Conservation (phyloP, 2,329 filamentous ascomycete genomes). For the Tricladium varicosporioides region DNA sequence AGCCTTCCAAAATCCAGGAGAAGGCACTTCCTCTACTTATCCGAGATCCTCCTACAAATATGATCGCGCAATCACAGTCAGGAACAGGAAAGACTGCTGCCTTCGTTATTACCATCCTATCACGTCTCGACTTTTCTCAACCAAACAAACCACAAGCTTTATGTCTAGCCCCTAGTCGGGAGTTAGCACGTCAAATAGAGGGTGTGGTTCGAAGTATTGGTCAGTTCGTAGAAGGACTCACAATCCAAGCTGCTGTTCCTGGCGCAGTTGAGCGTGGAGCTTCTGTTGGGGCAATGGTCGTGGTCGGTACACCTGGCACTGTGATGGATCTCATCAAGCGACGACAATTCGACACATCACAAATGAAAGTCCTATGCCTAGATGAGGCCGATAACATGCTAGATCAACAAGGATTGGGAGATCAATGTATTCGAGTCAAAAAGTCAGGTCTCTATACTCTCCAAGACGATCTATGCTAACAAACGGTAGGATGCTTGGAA, state of each 20-base stretch:
- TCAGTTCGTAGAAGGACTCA: slow-evolving; percentile 73
- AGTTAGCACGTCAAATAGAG: slow-evolving; percentile 92
- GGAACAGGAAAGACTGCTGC: slow-evolving; percentile 97
- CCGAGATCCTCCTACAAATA: slow-evolving; percentile 80
- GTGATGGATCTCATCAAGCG: slow-evolving; percentile 83
- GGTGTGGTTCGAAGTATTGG: slow-evolving; percentile 83
- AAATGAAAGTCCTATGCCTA: slow-evolving; percentile 80
- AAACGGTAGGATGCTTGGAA: slow-evolving; percentile 63
- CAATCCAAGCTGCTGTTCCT: slow-evolving; percentile 79
- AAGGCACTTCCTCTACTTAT: slow-evolving; percentile 88
- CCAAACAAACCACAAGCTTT: slow-evolving; percentile 77
- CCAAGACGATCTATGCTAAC: slow-evolving; percentile 15
- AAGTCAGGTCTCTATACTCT: slow-evolving; percentile 49
- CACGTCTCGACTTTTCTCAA: slow-evolving; percentile 73
- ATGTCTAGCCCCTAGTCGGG: slow-evolving; percentile 86
- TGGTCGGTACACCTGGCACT: slow-evolving; percentile 93
- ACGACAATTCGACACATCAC: slow-evolving; percentile 67
- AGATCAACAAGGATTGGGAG: slow-evolving; percentile 89
- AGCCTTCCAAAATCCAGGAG: slow-evolving; percentile 97
- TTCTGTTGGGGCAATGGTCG: slow-evolving; percentile 70
- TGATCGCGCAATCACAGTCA: slow-evolving; percentile 99
- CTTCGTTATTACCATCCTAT: slow-evolving; percentile 89
- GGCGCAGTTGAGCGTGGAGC: slow-evolving; percentile 68
- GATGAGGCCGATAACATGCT: slow-evolving; percentile 99
- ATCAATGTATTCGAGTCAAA: slow-evolving; percentile 92